Evolutionary conservation across 2,329 filamentous ascomycete species (phyloP).

Genomic region (Mycogone perniciosa): DNA sequence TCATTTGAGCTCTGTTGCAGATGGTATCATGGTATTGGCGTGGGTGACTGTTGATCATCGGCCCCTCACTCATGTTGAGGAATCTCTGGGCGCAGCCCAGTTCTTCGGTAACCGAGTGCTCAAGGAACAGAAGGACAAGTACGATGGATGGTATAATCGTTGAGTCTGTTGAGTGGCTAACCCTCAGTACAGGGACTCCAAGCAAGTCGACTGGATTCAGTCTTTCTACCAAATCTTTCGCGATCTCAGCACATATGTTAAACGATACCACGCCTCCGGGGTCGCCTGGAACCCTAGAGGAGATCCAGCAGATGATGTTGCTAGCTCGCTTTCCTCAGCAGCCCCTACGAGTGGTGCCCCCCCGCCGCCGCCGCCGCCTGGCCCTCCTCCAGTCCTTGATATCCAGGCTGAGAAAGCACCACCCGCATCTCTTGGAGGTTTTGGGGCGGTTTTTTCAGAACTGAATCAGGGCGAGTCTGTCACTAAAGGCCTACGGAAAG

Average conservation of each 20-base stretch:
- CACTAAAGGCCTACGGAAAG: slow-evolving; percentile 83
- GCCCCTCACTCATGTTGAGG: slow-evolving; percentile 78
- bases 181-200: slow-evolving; percentile 54
- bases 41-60: slow-evolving; percentile 85
- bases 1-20: slow-evolving; percentile 79
- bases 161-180: slow-evolving; percentile 5
- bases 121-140: slow-evolving; percentile 77
- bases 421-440: slow-evolving; percentile 46
- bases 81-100: slow-evolving; percentile 75
- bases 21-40: slow-evolving; percentile 81
- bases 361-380: slow-evolving; percentile 54
- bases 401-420: slow-evolving; percentile 39
- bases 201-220: slow-evolving; percentile 82
- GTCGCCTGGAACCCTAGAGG: slow-evolving; percentile 82
- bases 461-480: slow-evolving; percentile 86
- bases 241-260: slow-evolving; percentile 75
- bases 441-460: slow-evolving; percentile 85
- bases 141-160: slow-evolving; percentile 12
- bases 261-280: slow-evolving; percentile 72
- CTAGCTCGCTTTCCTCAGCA: slow-evolving; percentile 47
- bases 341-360: slow-evolving; percentile 49
- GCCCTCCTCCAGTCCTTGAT: slow-evolving; percentile 61
- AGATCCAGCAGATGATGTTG: slow-evolving; percentile 62
- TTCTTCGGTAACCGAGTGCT: slow-evolving; percentile 94
- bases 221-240: slow-evolving; percentile 90